Evolutionary conservation across 129 eudicot genomes (phyloP).

Genomic region (Ambrosia artemisiifolia): DNA sequence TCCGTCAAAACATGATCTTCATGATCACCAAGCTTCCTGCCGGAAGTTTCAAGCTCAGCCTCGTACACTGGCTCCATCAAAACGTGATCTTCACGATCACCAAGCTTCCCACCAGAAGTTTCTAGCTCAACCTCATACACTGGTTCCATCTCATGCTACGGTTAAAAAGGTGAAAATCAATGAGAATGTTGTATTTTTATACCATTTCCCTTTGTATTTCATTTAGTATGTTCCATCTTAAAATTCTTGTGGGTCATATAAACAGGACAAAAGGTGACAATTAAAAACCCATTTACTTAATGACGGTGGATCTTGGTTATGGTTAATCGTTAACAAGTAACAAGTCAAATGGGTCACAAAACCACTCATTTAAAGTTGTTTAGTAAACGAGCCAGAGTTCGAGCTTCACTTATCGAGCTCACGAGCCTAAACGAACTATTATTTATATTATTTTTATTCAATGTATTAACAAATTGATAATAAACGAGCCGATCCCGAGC

Average conservation of each 20-base stretch:
- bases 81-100: conserved; percentile 29
- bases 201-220: neutral
- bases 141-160: conserved; percentile 36
- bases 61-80: conserved; percentile 22
- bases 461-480: no score
- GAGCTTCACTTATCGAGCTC: no score
- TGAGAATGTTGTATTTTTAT: neutral
- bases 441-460: no score
- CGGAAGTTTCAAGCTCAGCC: conserved; percentile 22
- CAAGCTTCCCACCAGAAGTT: conserved; percentile 16
- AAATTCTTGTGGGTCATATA: neutral
- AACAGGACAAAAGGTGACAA: neutral
- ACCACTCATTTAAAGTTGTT: no score
- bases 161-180: neutral
- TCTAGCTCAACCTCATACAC: conserved; percentile 24
- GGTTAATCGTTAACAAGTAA: neutral
- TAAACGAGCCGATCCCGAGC: no score
- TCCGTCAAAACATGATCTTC: conserved; percentile 16
- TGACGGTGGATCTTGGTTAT: neutral
- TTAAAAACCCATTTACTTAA: neutral
- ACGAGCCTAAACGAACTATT: no score
- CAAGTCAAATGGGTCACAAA: neutral
- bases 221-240: neutral
- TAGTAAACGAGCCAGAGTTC: no score
- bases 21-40: conserved; percentile 20